Evolutionary conservation across 2,329 filamentous ascomycete genomes (phyloP).

Genomic region (Plenodomus biglobosus): DNA sequence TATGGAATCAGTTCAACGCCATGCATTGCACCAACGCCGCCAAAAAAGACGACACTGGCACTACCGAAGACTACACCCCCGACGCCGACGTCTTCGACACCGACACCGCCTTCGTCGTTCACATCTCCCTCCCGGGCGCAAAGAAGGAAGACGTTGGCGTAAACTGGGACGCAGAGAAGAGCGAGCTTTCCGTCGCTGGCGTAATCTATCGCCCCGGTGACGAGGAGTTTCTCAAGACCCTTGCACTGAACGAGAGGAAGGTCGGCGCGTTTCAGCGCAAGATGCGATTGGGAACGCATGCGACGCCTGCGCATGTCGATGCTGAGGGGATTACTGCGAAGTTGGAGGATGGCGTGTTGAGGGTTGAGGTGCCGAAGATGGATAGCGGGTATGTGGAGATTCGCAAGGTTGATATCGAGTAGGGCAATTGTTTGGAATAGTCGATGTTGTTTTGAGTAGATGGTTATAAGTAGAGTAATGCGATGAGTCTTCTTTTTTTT

Average conservation of each 20-base stretch:
- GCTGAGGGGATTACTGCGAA: slow-evolving; percentile 69
- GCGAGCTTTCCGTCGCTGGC: slow-evolving; percentile 67
- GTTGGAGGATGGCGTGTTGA: slow-evolving; percentile 75
- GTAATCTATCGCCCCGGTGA: slow-evolving; percentile 71
- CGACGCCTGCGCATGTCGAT: slow-evolving; percentile 64
- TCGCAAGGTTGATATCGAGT: slow-evolving; percentile 56
- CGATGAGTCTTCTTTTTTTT: no score
- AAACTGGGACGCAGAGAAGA: slow-evolving; percentile 71
- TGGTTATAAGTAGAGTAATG: neutral
- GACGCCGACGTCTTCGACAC: slow-evolving; percentile 78
- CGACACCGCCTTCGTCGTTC: slow-evolving; percentile 62
- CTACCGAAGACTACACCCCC: slow-evolving; percentile 56
- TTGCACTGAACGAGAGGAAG: slow-evolving; percentile 67
- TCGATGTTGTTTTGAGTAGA: neutral
- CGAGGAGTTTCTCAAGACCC: slow-evolving; percentile 65
- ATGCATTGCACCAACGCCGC: slow-evolving; percentile 14
- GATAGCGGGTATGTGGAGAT: slow-evolving; percentile 61
- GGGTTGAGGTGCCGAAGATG: slow-evolving; percentile 74
- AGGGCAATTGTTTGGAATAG: slow-evolving; percentile 12
- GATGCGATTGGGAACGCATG: slow-evolving; percentile 60
- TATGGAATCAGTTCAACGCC: slow-evolving; percentile 39
- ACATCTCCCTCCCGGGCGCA: slow-evolving; percentile 73
- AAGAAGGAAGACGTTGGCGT: slow-evolving; percentile 77
- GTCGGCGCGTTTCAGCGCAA: slow-evolving; percentile 74
- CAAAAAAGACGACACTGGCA: slow-evolving; percentile 14